Evolutionary conservation across 2,329 filamentous ascomycete genomes (phyloP).

Genomic region (Alternaria infectoria): DNA sequence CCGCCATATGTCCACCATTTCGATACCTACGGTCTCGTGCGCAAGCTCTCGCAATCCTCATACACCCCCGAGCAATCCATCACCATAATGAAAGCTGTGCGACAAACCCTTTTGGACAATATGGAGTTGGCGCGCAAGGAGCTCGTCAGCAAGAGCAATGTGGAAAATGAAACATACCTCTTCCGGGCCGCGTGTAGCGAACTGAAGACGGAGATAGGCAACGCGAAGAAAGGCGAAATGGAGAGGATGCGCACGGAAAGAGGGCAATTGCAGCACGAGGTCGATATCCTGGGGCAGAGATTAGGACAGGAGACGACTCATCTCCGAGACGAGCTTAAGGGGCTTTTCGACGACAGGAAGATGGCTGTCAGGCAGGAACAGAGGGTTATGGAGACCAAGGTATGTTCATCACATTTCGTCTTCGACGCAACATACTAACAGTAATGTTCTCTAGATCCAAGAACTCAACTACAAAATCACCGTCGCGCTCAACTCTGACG

Average conservation of each 20-base stretch:
- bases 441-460: slow-evolving; percentile 68
- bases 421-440: not conserved
- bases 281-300: slow-evolving; percentile 88
- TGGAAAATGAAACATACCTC: slow-evolving; percentile 93
- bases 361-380: slow-evolving; percentile 92
- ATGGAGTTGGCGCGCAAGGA: slow-evolving; percentile 79
- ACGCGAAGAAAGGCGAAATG: slow-evolving; percentile 75
- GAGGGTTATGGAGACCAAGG: slow-evolving; percentile 79
- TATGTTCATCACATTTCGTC: slow-evolving; percentile 43
- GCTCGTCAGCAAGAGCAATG: slow-evolving; percentile 86
- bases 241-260: slow-evolving; percentile 84
- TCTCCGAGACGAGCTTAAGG: slow-evolving; percentile 89
- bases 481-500: slow-evolving; percentile 85
- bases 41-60: slow-evolving; percentile 73
- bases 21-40: slow-evolving; percentile 89
- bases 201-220: slow-evolving; percentile 83
- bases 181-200: slow-evolving; percentile 95
- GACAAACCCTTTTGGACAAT: slow-evolving; percentile 76
- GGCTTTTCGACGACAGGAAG: slow-evolving; percentile 94
- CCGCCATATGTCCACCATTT: slow-evolving; percentile 94
- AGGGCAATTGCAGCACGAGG: slow-evolving; percentile 87
- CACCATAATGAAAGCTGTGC: slow-evolving; percentile 90
- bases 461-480: slow-evolving; percentile 97
- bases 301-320: slow-evolving; percentile 81
- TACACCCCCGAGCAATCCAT: slow-evolving; percentile 79